These are phyloP conservation scores for Handroanthus guayacan DNA, from an alignment of 257 asterid species.

Conservation along the genomic window DNA sequence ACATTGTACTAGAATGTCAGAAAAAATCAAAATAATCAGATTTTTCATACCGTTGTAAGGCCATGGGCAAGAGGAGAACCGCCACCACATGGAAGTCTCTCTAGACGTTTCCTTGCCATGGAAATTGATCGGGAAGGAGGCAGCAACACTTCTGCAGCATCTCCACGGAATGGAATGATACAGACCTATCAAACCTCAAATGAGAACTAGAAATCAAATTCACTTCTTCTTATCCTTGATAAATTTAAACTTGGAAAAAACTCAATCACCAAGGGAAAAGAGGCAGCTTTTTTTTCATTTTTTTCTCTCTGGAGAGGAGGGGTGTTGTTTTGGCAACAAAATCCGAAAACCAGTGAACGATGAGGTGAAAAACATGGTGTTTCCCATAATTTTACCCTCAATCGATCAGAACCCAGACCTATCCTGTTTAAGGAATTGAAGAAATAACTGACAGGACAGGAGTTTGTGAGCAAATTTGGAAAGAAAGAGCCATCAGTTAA, in stretches of 20 bases:
- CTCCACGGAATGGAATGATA: slow-evolving; percentile 99
- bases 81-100: slow-evolving; percentile 99
- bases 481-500: slow-evolving; percentile 17
- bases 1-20: neutral
- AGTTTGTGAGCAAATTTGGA: slow-evolving; percentile 7
- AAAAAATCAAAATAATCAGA: slow-evolving; percentile 16
- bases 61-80: slow-evolving; percentile 99
- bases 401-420: neutral
- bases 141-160: slow-evolving; percentile 95
- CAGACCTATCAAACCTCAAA: slow-evolving; percentile 65
- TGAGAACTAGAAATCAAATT: slow-evolving; percentile 23
- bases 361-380: neutral
- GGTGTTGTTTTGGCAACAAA: no score
- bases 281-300: no score
- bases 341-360: neutral
- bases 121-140: slow-evolving; percentile 99
- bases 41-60: slow-evolving; percentile 76
- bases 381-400: neutral
- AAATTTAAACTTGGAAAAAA: neutral
- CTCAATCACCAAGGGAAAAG: no score
- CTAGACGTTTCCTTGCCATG: slow-evolving; percentile 98
- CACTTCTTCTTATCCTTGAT: neutral
- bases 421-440: slow-evolving; percentile 4
- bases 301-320: no score
- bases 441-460: slow-evolving; percentile 12